Conservation (phyloP, 192 early-diverging fungal species). For the Oehlia diaphana region DNA sequence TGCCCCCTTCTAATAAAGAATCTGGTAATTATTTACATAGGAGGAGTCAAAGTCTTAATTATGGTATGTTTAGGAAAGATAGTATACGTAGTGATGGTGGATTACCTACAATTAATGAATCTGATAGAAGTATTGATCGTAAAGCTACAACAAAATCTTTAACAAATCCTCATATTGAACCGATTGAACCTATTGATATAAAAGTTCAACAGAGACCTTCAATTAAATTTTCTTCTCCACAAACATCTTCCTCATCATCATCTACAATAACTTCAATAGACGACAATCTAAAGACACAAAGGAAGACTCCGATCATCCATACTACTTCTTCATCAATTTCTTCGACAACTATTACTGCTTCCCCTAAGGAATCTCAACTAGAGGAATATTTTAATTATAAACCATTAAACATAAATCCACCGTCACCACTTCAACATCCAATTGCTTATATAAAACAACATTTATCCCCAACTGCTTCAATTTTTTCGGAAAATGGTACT, state of each 20-base stretch:
- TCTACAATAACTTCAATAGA: neutral
- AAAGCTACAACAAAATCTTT: neutral
- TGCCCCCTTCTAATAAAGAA: neutral
- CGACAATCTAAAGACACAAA: neutral
- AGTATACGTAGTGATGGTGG: neutral
- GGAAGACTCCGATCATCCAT: conserved; percentile 5
- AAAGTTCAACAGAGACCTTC: neutral
- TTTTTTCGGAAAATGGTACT: neutral
- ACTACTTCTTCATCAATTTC: neutral
- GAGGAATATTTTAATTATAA: neutral
- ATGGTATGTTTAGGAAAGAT: neutral
- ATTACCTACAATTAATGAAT: neutral
- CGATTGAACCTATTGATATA: neutral
- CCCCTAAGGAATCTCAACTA: neutral
- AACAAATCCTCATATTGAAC: neutral
- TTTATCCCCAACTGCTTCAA: neutral
- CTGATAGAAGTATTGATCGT: neutral
- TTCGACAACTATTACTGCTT: neutral
- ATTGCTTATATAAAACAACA: conserved; percentile 14
- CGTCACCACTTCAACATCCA: conserved; percentile 22
- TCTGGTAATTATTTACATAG: neutral
- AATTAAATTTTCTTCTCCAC: neutral
- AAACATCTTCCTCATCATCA: neutral
- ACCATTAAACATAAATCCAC: neutral
- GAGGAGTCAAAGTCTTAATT: neutral